Percentiles rank a stretch among this genome's conserved stretches.
These are phyloP conservation scores for Hevea brasiliensis DNA, from an alignment of 345 rosid genomes.

Conservation along the genomic window DNA sequence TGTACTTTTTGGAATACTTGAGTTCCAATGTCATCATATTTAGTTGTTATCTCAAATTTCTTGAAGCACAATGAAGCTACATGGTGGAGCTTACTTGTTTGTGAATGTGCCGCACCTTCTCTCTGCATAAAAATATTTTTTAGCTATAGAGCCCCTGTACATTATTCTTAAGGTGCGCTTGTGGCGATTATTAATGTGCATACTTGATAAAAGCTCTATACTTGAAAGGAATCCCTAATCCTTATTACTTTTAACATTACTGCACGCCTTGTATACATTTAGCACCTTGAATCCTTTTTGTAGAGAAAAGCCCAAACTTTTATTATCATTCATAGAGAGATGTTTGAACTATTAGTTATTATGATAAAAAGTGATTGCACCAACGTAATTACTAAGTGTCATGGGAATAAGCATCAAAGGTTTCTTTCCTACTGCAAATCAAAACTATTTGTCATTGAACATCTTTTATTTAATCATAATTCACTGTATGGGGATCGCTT, in stretches of 20 bases:
- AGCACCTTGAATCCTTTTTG: not conserved
- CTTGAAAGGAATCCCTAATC: not conserved
- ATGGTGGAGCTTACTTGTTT: not conserved
- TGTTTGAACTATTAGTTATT: not conserved
- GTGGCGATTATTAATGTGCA: not conserved
- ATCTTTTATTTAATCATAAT: not conserved
- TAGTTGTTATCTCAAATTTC: not conserved
- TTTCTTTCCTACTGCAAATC: not conserved
- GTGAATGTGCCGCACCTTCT: not conserved
- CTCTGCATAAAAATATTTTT: not conserved
- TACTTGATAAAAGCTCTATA: not conserved
- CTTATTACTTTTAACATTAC: not conserved
- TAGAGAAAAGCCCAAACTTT: not conserved
- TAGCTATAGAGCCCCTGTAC: not conserved
- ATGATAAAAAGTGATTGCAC: not conserved
- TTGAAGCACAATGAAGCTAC: not conserved
- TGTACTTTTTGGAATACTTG: not conserved
- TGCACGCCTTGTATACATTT: not conserved
- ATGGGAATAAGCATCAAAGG: not conserved
- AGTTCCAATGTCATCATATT: not conserved
- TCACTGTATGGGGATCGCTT: not conserved
- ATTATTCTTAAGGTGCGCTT: constrained; percentile 5
- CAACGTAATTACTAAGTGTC: not conserved
- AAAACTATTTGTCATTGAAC: not conserved
- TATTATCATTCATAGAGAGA: not conserved